phyloP scores from a whole-genome alignment of 352 stramenopile genomes.

The Phytophthora europaea region DNA sequence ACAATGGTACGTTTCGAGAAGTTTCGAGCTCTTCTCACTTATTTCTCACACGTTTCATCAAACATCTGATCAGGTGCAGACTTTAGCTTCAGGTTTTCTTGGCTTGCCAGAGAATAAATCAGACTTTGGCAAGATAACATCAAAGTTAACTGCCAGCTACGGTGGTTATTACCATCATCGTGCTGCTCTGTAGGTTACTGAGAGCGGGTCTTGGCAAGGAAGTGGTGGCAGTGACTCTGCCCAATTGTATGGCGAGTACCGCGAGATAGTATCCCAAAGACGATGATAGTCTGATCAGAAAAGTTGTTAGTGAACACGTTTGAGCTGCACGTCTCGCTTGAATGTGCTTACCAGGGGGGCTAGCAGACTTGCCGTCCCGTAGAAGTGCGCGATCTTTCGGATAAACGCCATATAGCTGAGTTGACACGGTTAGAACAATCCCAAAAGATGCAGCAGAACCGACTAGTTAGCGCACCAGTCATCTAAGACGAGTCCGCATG shows the following conservation, averaged over 20 bases:
- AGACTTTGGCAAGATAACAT: not conserved
- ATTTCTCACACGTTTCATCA: not conserved
- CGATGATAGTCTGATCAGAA: not conserved
- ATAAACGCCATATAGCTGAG: not conserved
- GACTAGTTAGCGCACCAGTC: not conserved
- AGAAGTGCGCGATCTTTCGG: not conserved
- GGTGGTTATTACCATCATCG: not conserved
- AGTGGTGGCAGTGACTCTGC: no score
- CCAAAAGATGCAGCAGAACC: not conserved
- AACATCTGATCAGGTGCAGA: not conserved
- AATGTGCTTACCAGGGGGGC: not conserved
- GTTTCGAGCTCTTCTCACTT: not conserved
- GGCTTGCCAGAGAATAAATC: not conserved
- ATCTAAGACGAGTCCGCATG: not conserved
- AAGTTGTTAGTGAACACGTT: not conserved
- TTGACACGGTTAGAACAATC: not conserved
- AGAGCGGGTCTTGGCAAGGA: not conserved
- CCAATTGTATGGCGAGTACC: no score
- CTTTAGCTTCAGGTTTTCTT: conserved; percentile 1
- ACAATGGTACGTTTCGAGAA: conserved; percentile 20
- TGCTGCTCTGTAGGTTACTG: not conserved
- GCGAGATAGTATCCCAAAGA: not conserved
- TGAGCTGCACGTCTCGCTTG: not conserved
- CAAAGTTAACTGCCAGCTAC: not conserved
- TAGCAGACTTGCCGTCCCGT: not conserved